These are phyloP conservation scores for Hypoxylon fragiforme DNA, from an alignment of 495 filamentous ascomycete species.

Conservation along the genomic window DNA sequence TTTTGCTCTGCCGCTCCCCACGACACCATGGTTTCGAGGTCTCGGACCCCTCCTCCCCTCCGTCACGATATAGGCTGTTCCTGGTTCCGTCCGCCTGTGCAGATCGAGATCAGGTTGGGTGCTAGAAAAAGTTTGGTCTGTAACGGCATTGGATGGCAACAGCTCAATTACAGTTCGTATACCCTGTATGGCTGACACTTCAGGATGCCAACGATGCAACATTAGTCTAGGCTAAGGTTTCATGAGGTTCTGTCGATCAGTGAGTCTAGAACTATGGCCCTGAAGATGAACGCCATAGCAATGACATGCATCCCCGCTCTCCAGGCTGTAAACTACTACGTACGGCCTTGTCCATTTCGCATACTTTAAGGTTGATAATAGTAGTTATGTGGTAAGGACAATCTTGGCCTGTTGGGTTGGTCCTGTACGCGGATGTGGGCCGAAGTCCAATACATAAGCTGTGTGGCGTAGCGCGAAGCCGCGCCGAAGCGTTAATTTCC, in stretches of 20 bases:
- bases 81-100: not conserved
- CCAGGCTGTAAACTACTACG: conserved; percentile 3
- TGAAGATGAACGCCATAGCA: conserved; percentile 19
- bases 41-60: not conserved
- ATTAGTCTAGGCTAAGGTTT: conserved; percentile 22
- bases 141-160: conserved; percentile 4
- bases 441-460: conserved; percentile 13
- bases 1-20: no score
- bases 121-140: conserved; percentile 7
- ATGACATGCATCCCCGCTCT: conserved; percentile 31
- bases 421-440: no score
- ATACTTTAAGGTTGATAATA: no score
- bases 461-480: conserved; percentile 14
- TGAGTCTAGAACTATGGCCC: conserved; percentile 29
- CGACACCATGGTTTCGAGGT: not conserved
- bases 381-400: no score
- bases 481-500: conserved; percentile 22
- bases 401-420: no score
- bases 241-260: conserved; percentile 21
- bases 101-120: conserved; percentile 24
- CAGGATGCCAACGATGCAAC: conserved; percentile 24
- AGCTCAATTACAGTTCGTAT: not conserved
- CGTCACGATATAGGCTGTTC: conserved; percentile 5
- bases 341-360: no score
- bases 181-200: conserved; percentile 9